These are phyloP conservation scores for Oenanthe sinensis DNA, from an alignment of 129 eudicot genomes.

Conservation along the genomic window DNA sequence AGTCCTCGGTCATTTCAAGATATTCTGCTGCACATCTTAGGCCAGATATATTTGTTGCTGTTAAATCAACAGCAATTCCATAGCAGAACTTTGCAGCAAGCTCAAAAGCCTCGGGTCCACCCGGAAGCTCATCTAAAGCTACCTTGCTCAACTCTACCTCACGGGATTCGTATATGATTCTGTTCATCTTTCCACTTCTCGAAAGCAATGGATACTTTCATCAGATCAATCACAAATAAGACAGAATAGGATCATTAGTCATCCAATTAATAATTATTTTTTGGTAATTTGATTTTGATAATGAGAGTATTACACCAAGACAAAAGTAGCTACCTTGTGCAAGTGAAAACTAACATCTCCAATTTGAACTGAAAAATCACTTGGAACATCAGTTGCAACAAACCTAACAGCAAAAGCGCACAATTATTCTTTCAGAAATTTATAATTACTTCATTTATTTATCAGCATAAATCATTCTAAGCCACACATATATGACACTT, in stretches of 20 bases:
- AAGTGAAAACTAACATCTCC: constrained; percentile 75
- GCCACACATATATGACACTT: background rate
- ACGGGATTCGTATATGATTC: constrained; percentile 56
- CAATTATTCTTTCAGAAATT: background rate
- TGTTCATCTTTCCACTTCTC: constrained; percentile 70
- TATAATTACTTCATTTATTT: background rate
- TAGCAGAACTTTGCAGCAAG: constrained; percentile 92
- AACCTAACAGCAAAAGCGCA: constrained; percentile 31
- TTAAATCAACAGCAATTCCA: constrained; percentile 65
- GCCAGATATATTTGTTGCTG: constrained; percentile 62
- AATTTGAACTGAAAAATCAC: constrained; percentile 64
- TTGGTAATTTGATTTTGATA: background rate
- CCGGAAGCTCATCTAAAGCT: constrained; percentile 61
- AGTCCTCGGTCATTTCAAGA: constrained; percentile 94
- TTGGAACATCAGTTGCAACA: constrained; percentile 77
- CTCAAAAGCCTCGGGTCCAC: constrained; percentile 76
- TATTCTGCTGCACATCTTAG: constrained; percentile 86
- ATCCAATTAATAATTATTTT: background rate
- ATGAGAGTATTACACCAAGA: background rate
- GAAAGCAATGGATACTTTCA: constrained; percentile 63
- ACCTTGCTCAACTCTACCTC: constrained; percentile 46
- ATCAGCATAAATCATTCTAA: background rate
- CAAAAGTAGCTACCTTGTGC: constrained; percentile 55
- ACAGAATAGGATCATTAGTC: background rate
- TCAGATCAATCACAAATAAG: background rate